phyloP scores from a whole-genome alignment of 352 stramenopile species.

The Globisporangium heterothallicum region DNA sequence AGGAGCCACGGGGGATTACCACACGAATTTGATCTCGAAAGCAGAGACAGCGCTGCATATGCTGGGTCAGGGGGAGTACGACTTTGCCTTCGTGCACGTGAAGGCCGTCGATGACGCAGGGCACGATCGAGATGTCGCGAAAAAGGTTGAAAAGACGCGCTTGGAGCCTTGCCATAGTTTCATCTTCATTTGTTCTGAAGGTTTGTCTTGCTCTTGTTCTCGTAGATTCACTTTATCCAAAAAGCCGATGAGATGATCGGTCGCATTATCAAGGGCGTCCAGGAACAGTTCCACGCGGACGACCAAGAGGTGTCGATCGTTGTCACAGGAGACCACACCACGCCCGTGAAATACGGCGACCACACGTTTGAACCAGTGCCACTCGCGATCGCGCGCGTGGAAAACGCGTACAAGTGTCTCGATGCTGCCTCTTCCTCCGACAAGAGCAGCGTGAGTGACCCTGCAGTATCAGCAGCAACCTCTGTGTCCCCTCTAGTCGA shows the following conservation, averaged over 20 bases:
- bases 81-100: slow-evolving; percentile 84
- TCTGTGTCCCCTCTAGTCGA: slow-evolving; percentile 35
- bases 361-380: slow-evolving; percentile 86
- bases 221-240: slow-evolving; percentile 71
- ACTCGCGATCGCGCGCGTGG: slow-evolving; percentile 63
- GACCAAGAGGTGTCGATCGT: slow-evolving; percentile 68
- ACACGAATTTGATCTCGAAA: slow-evolving; percentile 78
- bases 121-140: slow-evolving; percentile 77
- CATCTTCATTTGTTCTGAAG: not conserved
- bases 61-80: slow-evolving; percentile 34
- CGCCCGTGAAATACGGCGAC: slow-evolving; percentile 80
- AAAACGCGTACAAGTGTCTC: slow-evolving; percentile 27
- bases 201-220: not conserved
- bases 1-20: slow-evolving; percentile 80
- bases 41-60: slow-evolving; percentile 61
- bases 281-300: slow-evolving; percentile 26
- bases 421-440: slow-evolving; percentile 3
- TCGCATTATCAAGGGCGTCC: slow-evolving; percentile 43
- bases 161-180: no score
- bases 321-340: slow-evolving; percentile 86
- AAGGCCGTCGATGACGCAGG: slow-evolving; percentile 86
- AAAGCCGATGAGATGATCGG: slow-evolving; percentile 81
- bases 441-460: not conserved
- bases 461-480: slow-evolving; percentile 1
- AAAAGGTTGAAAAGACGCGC: no score